A percentile compares a stretch with the other conserved stretches of the same genome.
Evolutionary conservation across 1,284 basidiomycete species (phyloP).

Genomic region (Tranzscheliella williamsii): DNA sequence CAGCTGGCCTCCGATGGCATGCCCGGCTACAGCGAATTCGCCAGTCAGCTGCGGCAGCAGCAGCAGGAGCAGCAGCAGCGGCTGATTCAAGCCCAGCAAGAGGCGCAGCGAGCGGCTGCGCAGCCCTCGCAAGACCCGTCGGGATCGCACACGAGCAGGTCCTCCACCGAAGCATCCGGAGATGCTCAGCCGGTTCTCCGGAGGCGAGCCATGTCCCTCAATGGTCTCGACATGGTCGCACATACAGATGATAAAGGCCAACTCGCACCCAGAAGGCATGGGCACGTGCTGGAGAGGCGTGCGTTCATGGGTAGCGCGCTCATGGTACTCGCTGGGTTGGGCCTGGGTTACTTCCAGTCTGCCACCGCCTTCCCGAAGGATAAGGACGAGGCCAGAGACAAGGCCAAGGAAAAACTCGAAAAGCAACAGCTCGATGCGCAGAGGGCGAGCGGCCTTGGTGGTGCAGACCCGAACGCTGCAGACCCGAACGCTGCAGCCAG

Average conservation of each 20-base stretch:
- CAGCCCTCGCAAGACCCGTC: not conserved
- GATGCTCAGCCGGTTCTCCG: conserved; percentile 13
- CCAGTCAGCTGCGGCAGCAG: not conserved
- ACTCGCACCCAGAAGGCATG: no score
- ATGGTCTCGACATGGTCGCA: no score
- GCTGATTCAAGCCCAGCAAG: not conserved
- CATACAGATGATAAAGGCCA: not conserved
- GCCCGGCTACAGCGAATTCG: conserved; percentile 19
- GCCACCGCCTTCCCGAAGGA: conserved; percentile 14
- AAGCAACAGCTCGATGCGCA: conserved; percentile 7
- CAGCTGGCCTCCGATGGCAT: conserved; percentile 28
- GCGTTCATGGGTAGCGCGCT: not conserved
- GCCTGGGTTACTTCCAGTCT: conserved; percentile 16
- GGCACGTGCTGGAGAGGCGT: conserved; percentile 8
- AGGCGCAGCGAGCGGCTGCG: not conserved
- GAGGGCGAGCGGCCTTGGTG: conserved; percentile 1
- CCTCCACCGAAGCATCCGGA: not conserved
- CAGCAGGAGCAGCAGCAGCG: conserved; percentile 6
- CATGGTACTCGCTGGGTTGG: not conserved
- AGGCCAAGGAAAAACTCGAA: conserved; percentile 5
- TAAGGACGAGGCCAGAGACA: conserved; percentile 17
- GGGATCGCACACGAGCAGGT: not conserved
- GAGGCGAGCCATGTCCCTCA: not conserved
- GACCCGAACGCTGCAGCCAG: no score
- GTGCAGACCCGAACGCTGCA: no score